phyloP scores from a whole-genome alignment of 306 rosid species.

The Cicer cuneatum region DNA sequence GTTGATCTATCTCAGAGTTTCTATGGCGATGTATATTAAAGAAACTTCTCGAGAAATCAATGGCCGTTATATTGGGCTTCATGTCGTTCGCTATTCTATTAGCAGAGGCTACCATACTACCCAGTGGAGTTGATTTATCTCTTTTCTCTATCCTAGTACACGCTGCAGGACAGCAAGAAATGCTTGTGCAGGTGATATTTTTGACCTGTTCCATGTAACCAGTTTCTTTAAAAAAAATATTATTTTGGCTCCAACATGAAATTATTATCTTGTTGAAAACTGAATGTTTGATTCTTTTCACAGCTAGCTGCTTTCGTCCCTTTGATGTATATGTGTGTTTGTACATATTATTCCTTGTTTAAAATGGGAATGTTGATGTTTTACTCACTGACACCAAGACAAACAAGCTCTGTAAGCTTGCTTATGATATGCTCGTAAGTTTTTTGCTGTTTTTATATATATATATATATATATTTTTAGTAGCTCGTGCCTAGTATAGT shows the following conservation, averaged over 20 bases:
- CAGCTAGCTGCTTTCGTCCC: conserved; percentile 92
- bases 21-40: conserved; percentile 84
- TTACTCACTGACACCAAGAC: conserved; percentile 90
- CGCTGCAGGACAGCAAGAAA: conserved; percentile 66
- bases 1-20: conserved; percentile 69
- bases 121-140: conserved; percentile 75
- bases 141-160: conserved; percentile 86
- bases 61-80: conserved; percentile 71
- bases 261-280: conserved; percentile 8
- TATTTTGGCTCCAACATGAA: conserved; percentile 11
- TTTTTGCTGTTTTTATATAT: neutral
- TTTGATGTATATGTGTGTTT: conserved; percentile 93
- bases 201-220: conserved; percentile 4
- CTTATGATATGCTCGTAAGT: conserved; percentile 98
- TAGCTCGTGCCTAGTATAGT: neutral
- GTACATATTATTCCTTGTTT: conserved; percentile 94
- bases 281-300: conserved; percentile 36
- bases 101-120: conserved; percentile 93
- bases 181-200: conserved; percentile 77
- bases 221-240: conserved; percentile 15
- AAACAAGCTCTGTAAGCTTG: conserved; percentile 95
- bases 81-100: conserved; percentile 83
- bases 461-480: neutral
- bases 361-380: conserved; percentile 90
- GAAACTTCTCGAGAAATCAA: conserved; percentile 71